Evolutionary conservation across 192 early-diverging fungal species (phyloP).

Genomic region (Dissophora ornata): DNA sequence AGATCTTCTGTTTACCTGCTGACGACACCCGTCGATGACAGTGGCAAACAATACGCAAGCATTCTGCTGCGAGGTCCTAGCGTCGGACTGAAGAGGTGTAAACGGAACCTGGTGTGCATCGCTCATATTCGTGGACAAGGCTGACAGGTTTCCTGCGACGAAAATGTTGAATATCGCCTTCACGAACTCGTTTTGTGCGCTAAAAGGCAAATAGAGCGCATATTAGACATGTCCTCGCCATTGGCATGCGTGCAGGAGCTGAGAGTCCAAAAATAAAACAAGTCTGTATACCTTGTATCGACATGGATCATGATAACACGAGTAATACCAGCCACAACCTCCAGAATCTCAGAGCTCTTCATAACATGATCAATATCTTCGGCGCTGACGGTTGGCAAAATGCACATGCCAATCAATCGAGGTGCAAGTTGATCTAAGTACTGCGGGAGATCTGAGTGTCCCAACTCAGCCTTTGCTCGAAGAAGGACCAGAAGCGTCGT

Average conservation of each 20-base stretch:
- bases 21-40: slow-evolving; percentile 42
- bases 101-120: slow-evolving; percentile 28
- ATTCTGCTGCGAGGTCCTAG: slow-evolving; percentile 47
- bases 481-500: slow-evolving; percentile 57
- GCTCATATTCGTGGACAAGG: slow-evolving; percentile 9
- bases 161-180: slow-evolving; percentile 60
- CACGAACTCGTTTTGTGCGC: slow-evolving; percentile 56
- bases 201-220: background rate
- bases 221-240: too few species aligned
- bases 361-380: slow-evolving; percentile 29
- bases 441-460: slow-evolving; percentile 55
- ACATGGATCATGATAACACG: slow-evolving; percentile 56
- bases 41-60: slow-evolving; percentile 32
- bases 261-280: too few species aligned
- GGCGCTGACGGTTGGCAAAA: slow-evolving; percentile 52
- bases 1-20: slow-evolving; percentile 43
- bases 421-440: slow-evolving; percentile 56
- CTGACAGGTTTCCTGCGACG: slow-evolving; percentile 49
- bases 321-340: slow-evolving; percentile 54
- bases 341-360: slow-evolving; percentile 51
- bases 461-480: slow-evolving; percentile 40
- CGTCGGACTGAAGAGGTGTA: slow-evolving; percentile 16
- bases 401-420: slow-evolving; percentile 52
- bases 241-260: too few species aligned
- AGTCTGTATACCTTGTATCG: slow-evolving; percentile 54